Base-by-base conservation (phyloP, 306 rosid genomes). In the Castanea sativa region DNA sequence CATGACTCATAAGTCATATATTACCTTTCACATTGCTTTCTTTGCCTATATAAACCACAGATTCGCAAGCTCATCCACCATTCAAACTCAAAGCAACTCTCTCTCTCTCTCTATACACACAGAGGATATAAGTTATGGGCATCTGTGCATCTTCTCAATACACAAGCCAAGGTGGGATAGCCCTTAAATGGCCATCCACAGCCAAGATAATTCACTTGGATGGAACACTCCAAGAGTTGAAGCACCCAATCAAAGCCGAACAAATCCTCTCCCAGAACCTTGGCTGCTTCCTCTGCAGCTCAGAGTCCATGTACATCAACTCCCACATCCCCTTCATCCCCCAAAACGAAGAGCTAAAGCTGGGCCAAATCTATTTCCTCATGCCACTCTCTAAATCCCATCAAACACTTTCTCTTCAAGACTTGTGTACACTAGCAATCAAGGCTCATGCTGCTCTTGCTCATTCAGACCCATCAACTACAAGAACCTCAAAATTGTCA, bases 391-490 rank as follows among this genome's bases (percentile, higher is more conserved):
- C 84, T 19, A 85, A 86, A 78, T 80, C 85, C 11, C 65, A 64
- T 0, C 4, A 32, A 0, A 78, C 87, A 7, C 89, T 92, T 23
- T 81, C 93, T 45, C 86, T 92, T 0, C 88, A 84, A 3, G 91
- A 89, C 3, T 56, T 92, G 58, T 81, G 97, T 15, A 43, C 79
- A 18, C 77, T 90, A 1, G 91, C 97, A 43, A 75, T 86, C 79
- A 87, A 86, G 81, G 91, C 95, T 58, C 79, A 88, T 73, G 84
- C 78, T 7, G 97, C 89, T 38, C 89, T 92, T 57, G 75, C 83
- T 75, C 79, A 20, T 81, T 75, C 84, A 67, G 21, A 57, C 3
- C 15, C 69, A 41, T 16, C 80, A 9, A 7, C 69, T 38, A 43
- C 49, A 0, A 61, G 73, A 71, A 5, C 76, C 5, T 56, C 23